Evolutionary conservation across 1,139 yeast genomes (phyloP).

Genomic region (Candida anutae): DNA sequence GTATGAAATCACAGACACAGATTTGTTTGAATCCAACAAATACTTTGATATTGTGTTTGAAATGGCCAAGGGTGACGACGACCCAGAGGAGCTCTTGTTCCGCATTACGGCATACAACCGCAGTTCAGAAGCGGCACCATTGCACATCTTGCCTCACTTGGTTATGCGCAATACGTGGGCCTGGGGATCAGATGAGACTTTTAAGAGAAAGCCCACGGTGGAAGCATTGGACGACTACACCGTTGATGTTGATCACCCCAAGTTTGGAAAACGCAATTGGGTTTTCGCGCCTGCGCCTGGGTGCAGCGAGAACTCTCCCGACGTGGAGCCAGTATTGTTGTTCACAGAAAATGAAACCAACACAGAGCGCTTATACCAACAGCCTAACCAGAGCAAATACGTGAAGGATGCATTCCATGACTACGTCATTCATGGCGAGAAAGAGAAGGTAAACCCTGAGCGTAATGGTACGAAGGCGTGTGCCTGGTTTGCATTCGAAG

Average conservation of each 20-base stretch:
- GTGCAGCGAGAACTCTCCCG: conserved; percentile 45
- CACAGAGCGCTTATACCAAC: conserved; percentile 55
- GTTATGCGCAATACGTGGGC: conserved; percentile 90
- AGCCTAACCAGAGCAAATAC: conserved; percentile 48
- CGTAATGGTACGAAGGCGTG: conserved; percentile 66
- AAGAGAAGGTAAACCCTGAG: conserved; percentile 61
- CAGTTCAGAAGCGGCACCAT: conserved; percentile 75
- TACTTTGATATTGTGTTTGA: conserved; percentile 90
- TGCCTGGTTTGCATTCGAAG: conserved; percentile 77
- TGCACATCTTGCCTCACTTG: conserved; percentile 80
- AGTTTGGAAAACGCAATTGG: conserved; percentile 64
- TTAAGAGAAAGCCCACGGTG: conserved; percentile 45
- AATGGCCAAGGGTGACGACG: conserved; percentile 80
- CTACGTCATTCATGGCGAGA: conserved; percentile 54
- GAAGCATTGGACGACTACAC: conserved; percentile 36
- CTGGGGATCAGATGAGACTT: conserved; percentile 62
- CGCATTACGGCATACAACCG: conserved; percentile 88
- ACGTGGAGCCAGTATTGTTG: conserved; percentile 66
- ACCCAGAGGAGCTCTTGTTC: conserved; percentile 74
- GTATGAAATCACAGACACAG: conserved; percentile 71
- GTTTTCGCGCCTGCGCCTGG: conserved; percentile 92
- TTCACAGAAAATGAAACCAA: conserved; percentile 92
- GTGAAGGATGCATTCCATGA: conserved; percentile 94
- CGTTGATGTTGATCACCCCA: conserved; percentile 58
- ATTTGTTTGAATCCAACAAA: conserved; percentile 66